Evolutionary conservation across 768 basidiomycete species (phyloP), one percentile per base, ranked within the genome.

Genomic region (Leccinum boreale): DNA sequence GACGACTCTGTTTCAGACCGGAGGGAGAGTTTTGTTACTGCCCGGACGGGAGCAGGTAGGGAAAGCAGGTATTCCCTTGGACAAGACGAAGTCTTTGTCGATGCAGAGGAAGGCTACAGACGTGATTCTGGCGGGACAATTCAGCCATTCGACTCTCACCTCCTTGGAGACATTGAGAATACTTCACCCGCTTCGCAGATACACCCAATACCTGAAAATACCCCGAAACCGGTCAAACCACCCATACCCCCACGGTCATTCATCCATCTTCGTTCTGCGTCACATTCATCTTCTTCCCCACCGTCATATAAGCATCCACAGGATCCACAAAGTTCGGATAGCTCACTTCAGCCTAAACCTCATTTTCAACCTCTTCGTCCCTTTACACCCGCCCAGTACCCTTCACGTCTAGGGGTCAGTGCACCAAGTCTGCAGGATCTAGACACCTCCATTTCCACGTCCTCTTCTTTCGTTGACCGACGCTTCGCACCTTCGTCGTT

Each of bases 21-120:
- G 56, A 80, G 81, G 4, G 83, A 82, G 24, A 85, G 83, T 59
- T 85, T 83, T 56, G 76, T 83, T 14, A 84, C 83, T 5, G 84
- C 83, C 28, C 64, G 23, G 50, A 68, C 73, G 3, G 67, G 61
- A 31, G 35, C 21, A 4, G 68, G 57, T 4, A 65, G 72, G 26
- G 72, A 73, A 49, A 72, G 73, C 55, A 70, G 23, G 50, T 67
- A 70, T 55, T 73, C 72, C 24, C 29, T 66, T 28, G 73, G 65
- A 50, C 65, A 65, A 35, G 69, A 67, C 11, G 67, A 68, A 12
- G 35, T 64, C 35, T 63, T 73, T 4, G 62, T 71, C 31, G 69
- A 71, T 28, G 69, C 70, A 45, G 68, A 68, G 54, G 67, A 69
- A 12, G 69, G 63, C 2, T 66, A 48, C 35, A 58, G 53, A 36